Evolutionary conservation across 352 stramenopile species (phyloP), one percentile per base, ranked within the genome.

Genomic region (Ochromonadaceae sp.): DNA sequence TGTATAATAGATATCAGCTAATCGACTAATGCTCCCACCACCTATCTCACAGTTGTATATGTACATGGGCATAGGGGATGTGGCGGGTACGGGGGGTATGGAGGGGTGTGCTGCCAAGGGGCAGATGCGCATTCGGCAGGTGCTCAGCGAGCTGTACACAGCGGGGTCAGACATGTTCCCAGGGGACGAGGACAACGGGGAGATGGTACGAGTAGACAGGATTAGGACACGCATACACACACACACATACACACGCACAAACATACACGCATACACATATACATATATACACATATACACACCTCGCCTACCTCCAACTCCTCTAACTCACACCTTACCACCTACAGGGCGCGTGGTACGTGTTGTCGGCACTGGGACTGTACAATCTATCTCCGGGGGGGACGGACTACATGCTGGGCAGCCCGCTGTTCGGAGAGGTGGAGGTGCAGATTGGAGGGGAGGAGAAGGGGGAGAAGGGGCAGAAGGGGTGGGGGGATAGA

Each of bases 161-260:
- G 26, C 55, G 28, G 20, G 2, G 26, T 14, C 20, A 5, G 66
- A 72, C 49, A 53, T 60, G 36, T 74, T 66, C 32, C 30, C 69
- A 20, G 69, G 69, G 15, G 69, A 74, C 39, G 69, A 74, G 55
- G 69, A 74, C 41, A 74, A 74, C 46, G 69, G 69, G 28, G 67
- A 73, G 61, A 74, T 74, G 69, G 65, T n/a, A n/a, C n/a, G n/a
- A n/a, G n/a, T n/a, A n/a, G n/a, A n/a, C n/a, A n/a, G n/a, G n/a
- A n/a, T n/a, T n/a, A n/a, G n/a, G n/a, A n/a, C n/a, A n/a, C n/a
- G n/a, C n/a, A n/a, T n/a, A n/a, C n/a, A n/a, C n/a, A n/a, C n/a
- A n/a, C n/a, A n/a, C n/a, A n/a, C n/a, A n/a, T n/a, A n/a, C n/a
- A n/a, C n/a, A n/a, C n/a, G n/a, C n/a, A n/a, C n/a, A n/a, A n/a